phyloP scores from a whole-genome alignment of 192 early-diverging fungal species.

The Coemansia sp. region DNA sequence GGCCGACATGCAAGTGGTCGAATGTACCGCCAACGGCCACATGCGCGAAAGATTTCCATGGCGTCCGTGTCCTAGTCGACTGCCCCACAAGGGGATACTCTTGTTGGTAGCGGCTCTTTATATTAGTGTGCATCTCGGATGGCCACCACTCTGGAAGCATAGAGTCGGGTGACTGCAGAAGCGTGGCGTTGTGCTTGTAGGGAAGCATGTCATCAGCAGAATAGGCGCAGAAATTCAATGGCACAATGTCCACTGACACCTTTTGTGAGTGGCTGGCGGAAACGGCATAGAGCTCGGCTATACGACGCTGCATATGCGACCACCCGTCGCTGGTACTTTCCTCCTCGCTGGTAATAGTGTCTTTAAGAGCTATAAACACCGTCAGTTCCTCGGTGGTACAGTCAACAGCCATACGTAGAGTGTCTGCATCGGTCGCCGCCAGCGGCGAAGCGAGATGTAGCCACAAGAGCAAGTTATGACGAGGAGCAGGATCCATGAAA shows the following conservation, averaged over 20 bases:
- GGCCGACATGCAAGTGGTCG: conserved; percentile 94
- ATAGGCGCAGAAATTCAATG: conserved; percentile 46
- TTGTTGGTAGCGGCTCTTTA: neutral
- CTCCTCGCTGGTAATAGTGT: neutral
- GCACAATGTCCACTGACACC: conserved; percentile 25
- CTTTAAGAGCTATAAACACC: conserved; percentile 24
- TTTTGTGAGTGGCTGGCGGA: conserved; percentile 17
- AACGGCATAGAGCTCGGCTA: conserved; percentile 42
- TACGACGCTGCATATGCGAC: conserved; percentile 47
- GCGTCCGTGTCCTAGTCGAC: conserved; percentile 14
- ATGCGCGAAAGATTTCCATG: conserved; percentile 38
- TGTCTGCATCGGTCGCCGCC: conserved; percentile 11
- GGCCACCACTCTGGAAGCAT: conserved; percentile 48
- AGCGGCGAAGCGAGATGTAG: conserved; percentile 17
- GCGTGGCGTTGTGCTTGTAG: conserved; percentile 16
- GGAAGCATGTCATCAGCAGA: conserved; percentile 38
- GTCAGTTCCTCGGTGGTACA: conserved; percentile 32
- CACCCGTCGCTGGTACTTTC: conserved; percentile 18
- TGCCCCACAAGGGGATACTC: neutral
- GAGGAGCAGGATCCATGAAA: conserved; percentile 16
- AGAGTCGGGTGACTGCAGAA: conserved; percentile 9
- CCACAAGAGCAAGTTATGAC: conserved; percentile 30
- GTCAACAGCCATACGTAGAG: conserved; percentile 25
- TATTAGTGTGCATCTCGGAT: conserved; percentile 13
- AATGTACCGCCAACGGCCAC: conserved; percentile 88